Evolutionary conservation across 768 basidiomycete species (phyloP).

Genomic region (Rickenella mellea): DNA sequence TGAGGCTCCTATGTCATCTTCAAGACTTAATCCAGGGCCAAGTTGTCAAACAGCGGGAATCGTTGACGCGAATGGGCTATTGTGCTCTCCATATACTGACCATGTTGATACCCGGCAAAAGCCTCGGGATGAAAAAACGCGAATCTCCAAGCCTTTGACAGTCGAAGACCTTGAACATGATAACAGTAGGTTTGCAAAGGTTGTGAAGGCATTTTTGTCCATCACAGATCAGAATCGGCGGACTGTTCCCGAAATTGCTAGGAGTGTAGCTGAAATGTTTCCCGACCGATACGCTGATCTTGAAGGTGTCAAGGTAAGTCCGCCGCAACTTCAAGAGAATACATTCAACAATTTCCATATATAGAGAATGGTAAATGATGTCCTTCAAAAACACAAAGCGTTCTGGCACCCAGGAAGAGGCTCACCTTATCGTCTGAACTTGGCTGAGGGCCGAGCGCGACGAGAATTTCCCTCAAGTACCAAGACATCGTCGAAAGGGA

Average conservation of each 20-base stretch:
- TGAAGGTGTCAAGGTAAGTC: not conserved
- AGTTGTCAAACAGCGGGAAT: too few relatives aligned
- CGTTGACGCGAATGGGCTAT: too few relatives aligned
- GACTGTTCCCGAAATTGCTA: not conserved
- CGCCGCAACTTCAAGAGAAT: not conserved
- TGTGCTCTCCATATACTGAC: too few relatives aligned
- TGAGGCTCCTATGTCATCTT: too few relatives aligned
- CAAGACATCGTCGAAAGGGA: not conserved
- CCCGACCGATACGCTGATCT: not conserved
- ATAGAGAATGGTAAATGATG: slow-evolving; percentile 1
- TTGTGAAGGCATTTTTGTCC: not conserved
- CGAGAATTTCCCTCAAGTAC: not conserved
- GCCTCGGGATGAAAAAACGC: not conserved
- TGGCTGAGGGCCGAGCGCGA: not conserved
- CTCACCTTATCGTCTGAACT: not conserved
- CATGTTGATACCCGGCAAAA: too few relatives aligned
- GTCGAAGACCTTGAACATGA: not conserved
- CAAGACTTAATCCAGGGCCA: too few relatives aligned
- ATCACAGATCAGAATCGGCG: not conserved
- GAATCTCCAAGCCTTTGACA: not conserved
- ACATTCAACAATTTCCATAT: not conserved
- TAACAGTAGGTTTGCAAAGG: not conserved
- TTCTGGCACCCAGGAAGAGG: slow-evolving; percentile 1
- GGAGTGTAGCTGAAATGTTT: not conserved
- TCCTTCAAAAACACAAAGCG: slow-evolving; percentile 1